Conservation (phyloP, 306 rosid genomes). For the Bauhinia variegata region DNA sequence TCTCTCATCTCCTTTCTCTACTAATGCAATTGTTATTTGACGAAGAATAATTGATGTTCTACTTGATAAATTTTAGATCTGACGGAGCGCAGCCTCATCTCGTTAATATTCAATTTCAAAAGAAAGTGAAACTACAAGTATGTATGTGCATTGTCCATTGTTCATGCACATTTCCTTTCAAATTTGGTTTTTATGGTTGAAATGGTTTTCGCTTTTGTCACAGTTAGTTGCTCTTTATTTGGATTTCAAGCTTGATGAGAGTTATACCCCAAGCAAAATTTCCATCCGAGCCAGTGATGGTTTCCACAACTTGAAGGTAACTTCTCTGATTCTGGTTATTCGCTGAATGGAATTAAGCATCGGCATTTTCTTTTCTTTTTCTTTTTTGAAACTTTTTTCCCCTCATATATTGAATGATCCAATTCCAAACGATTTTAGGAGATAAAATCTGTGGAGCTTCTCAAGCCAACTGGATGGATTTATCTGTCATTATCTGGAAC, state of each 20-base stretch:
- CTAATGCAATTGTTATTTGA: background rate
- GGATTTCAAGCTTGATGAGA: slow-evolving; percentile 93
- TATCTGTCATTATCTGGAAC: slow-evolving; percentile 77
- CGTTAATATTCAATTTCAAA: slow-evolving; percentile 89
- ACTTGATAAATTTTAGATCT: slow-evolving; percentile 53
- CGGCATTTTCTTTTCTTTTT: background rate
- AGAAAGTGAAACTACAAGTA: slow-evolving; percentile 87
- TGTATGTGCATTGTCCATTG: background rate
- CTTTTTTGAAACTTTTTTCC: background rate
- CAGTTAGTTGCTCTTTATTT: slow-evolving; percentile 83
- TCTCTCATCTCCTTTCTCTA: background rate
- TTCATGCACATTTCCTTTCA: background rate
- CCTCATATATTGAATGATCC: background rate
- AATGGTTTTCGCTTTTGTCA: slow-evolving; percentile 23
- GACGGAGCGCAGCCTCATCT: slow-evolving; percentile 95
- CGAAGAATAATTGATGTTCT: background rate
- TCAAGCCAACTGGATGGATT: slow-evolving; percentile 91
- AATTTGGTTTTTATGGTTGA: background rate
- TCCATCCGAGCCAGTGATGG: slow-evolving; percentile 92
- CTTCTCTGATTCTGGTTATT: background rate
- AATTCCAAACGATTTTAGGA: slow-evolving; percentile 55
- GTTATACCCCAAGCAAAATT: slow-evolving; percentile 86
- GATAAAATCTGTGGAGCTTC: slow-evolving; percentile 83
- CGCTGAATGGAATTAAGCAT: background rate
- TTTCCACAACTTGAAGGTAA: slow-evolving; percentile 88